A percentile compares a stretch with the other conserved stretches of the same genome.
phyloP scores from a whole-genome alignment of 176 grass and related monocot genomes.

The Eleusine coracana region DNA sequence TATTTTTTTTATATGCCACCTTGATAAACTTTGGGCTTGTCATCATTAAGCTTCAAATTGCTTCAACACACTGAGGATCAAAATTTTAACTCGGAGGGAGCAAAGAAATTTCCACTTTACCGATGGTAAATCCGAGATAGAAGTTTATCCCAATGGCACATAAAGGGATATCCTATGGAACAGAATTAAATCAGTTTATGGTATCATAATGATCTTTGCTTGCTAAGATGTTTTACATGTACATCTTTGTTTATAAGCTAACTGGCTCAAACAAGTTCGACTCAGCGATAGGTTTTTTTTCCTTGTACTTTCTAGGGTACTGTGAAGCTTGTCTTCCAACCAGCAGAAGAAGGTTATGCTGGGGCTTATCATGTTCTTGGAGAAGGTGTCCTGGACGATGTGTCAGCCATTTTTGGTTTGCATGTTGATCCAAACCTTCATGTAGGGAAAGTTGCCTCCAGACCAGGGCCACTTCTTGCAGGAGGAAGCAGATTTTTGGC shows the following conservation, averaged over 20 bases:
- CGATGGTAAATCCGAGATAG: background rate
- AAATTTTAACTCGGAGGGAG: background rate
- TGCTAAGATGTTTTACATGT: background rate
- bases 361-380: conserved; percentile 52
- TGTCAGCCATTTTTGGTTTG: conserved; percentile 54
- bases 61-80: background rate
- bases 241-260: background rate
- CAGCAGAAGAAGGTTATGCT: conserved; percentile 52
- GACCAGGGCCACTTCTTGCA: conserved; percentile 50
- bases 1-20: background rate
- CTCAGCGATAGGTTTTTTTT: background rate
- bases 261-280: background rate
- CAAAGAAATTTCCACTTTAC: background rate
- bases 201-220: background rate
- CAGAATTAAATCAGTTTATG: background rate
- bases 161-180: background rate
- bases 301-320: conserved; percentile 43
- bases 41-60: no score
- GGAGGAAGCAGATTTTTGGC: conserved; percentile 39
- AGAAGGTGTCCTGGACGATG: conserved; percentile 48
- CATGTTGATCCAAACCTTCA: conserved; percentile 39
- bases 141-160: background rate
- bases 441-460: conserved; percentile 39
- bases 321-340: conserved; percentile 64
- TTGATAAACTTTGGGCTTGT: no score